phyloP scores from a whole-genome alignment of 2,329 filamentous ascomycete species.

The Dactylellina sp. region DNA sequence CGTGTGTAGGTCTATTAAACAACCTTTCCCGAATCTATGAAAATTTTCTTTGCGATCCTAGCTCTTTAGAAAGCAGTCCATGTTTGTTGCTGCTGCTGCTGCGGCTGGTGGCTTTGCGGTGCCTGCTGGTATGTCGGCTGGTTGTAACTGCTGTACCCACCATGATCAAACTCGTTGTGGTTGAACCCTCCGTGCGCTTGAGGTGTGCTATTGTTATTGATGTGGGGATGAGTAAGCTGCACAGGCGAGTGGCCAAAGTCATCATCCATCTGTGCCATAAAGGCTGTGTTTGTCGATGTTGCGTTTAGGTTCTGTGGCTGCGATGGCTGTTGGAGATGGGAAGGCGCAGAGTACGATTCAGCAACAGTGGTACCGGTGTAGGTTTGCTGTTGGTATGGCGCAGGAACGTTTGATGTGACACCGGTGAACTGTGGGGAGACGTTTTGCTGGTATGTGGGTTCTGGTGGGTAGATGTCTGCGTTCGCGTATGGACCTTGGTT shows the following conservation, averaged over 20 bases:
- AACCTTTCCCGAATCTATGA: too few species aligned
- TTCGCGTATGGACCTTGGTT: constrained; percentile 56
- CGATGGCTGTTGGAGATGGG: constrained; percentile 4
- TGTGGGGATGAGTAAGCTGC: constrained; percentile 35
- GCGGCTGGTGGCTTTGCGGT: too few species aligned
- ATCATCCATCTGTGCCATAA: constrained; percentile 54
- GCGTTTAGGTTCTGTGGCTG: constrained; percentile 15
- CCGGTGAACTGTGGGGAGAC: constrained; percentile 34
- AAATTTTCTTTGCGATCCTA: neutral
- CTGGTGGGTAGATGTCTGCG: constrained; percentile 53
- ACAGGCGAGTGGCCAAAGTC: constrained; percentile 50
- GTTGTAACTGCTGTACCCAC: constrained; percentile 39
- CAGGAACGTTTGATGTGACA: constrained; percentile 13
- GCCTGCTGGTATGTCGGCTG: neutral
- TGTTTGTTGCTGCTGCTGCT: neutral
- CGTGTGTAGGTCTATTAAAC: neutral
- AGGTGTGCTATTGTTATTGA: constrained; percentile 14
- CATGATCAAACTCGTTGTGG: constrained; percentile 52
- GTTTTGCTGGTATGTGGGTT: constrained; percentile 41
- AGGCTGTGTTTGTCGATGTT: constrained; percentile 10
- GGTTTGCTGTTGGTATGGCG: constrained; percentile 36
- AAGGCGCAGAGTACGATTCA: constrained; percentile 23
- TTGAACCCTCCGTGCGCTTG: constrained; percentile 20
- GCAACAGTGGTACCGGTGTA: constrained; percentile 34
- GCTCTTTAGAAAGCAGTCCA: constrained; percentile 28